These are phyloP conservation scores for Barnettozyma salicaria DNA, from an alignment of 805 yeast species.

Conservation along the genomic window DNA sequence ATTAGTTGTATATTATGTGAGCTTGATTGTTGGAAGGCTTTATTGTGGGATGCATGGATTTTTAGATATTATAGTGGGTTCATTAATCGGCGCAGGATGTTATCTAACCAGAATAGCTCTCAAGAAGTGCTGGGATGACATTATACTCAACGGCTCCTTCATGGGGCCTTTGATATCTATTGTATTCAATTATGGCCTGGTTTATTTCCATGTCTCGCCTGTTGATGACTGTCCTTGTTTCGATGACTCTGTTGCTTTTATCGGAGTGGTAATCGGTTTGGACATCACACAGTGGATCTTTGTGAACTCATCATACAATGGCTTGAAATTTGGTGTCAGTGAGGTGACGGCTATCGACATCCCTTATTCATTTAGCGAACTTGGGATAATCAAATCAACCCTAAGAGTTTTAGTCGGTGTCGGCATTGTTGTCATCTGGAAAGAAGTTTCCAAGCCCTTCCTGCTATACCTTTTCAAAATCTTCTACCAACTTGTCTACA, in stretches of 20 bases:
- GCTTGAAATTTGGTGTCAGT: conserved; percentile 14
- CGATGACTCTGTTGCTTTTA: conserved; percentile 89
- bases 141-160: conserved; percentile 29
- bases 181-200: conserved; percentile 39
- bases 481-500: conserved; percentile 32
- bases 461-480: conserved; percentile 55
- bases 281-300: conserved; percentile 37
- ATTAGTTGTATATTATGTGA: conserved; percentile 44
- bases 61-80: conserved; percentile 66
- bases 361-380: conserved; percentile 35
- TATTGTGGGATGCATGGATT: conserved; percentile 99
- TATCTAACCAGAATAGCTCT: conserved; percentile 40
- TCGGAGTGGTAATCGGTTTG: conserved; percentile 80
- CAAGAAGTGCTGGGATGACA: conserved; percentile 41
- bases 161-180: conserved; percentile 34
- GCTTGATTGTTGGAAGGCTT: conserved; percentile 72
- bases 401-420: conserved; percentile 60
- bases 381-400: conserved; percentile 38
- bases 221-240: conserved; percentile 94
- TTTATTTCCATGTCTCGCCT: conserved; percentile 75
- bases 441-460: conserved; percentile 61
- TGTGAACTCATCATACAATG: conserved; percentile 21
- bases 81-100: conserved; percentile 51
- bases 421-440: conserved; percentile 61
- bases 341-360: conserved; percentile 28